Conservation (phyloP, 805 yeast species). For the Yamadazyma scolyti region DNA sequence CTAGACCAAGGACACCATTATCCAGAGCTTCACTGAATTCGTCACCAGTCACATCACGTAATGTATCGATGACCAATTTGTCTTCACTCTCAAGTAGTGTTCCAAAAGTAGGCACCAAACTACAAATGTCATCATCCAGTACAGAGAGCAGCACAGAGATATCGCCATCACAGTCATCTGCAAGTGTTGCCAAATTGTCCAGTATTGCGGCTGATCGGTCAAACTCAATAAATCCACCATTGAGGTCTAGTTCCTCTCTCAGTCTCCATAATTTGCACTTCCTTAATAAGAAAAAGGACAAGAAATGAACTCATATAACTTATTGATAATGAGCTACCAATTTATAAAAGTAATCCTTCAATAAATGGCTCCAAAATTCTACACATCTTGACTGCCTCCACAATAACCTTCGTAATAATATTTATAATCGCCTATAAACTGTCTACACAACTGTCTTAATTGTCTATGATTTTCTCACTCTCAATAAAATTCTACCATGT, state of each 20-base stretch:
- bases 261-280: constrained; percentile 24
- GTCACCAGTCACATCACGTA: constrained; percentile 23
- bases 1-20: constrained; percentile 7
- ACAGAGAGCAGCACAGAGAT: too few species aligned
- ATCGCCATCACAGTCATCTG: constrained; percentile 5
- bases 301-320: too few species aligned
- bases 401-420: too few species aligned
- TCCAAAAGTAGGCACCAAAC: too few species aligned
- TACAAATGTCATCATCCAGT: constrained; percentile 10
- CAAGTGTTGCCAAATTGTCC: constrained; percentile 20
- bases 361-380: too few species aligned
- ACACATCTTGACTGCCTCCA: too few species aligned
- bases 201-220: constrained; percentile 29
- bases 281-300: constrained; percentile 28
- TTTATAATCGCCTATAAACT: too few species aligned
- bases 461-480: neutral
- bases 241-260: constrained; percentile 11
- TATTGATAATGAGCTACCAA: too few species aligned
- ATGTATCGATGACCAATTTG: constrained; percentile 31
- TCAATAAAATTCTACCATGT: too few species aligned
- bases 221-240: constrained; percentile 5
- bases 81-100: constrained; percentile 11
- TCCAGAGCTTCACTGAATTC: constrained; percentile 9
- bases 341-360: too few species aligned
- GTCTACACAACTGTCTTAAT: too few species aligned